Evolutionary conservation across 768 basidiomycete genomes (phyloP), one percentile per base, ranked within the genome.

Genomic region (Jaapia argillacea): DNA sequence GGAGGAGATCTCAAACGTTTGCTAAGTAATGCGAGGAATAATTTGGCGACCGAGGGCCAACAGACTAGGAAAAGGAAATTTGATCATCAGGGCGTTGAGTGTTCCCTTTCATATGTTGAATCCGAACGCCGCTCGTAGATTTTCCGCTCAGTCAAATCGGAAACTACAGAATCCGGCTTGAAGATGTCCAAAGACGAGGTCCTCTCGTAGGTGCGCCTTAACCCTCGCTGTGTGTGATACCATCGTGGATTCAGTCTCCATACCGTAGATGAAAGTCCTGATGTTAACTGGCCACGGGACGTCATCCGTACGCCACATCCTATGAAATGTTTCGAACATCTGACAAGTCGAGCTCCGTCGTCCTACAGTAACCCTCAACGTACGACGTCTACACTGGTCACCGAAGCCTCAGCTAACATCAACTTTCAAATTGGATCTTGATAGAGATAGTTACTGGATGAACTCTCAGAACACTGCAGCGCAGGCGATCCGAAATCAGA

Each of bases 201-300:
- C 5, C 52, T 62, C 26, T 66, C 63, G 1, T 66, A 68, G 54
- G 65, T 60, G 21, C 20, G 50, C n/a, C 4, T 31, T 37, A 3
- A 21, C 33, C 51, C 2, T 44, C 43, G 5, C 38, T 52, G n/a
- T 23, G 46, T 40, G 20, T 33, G 33, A 42, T 3, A 41, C 31
- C 26, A 40, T 49, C 35, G 40, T 28, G n/a, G 22, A 20, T 21
- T 36, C 33, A 20, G 41, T 14, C 24, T 42, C 31, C 40, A 35
- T 38, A 23, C 50, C 13, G 39, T 49, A 60, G 59, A 57, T 63
- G 54, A 69, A 67, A 43, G 54, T 64, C 4, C 53, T 69, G 6
- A 55, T 69, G 26, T 37, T 67, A 24, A 59, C 62, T 14, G 74
- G 74, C 26, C 77, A 77, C 42, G 75, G 76, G 56, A 77, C 75